Conservation (phyloP, 495 filamentous ascomycete species). For the Neurospora sp. region DNA sequence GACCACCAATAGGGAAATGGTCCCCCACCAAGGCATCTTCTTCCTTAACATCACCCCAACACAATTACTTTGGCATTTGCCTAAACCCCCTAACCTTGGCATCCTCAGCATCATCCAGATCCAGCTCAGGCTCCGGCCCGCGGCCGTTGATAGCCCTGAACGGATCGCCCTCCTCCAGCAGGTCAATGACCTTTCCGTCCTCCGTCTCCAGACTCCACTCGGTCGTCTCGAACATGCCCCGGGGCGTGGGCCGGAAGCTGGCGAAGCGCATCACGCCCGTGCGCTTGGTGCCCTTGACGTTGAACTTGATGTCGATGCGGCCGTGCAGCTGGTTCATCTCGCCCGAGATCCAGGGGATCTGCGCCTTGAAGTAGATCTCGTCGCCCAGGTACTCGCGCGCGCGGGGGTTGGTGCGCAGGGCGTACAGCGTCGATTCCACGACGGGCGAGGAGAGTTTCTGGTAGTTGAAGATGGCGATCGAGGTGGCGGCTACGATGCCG, state of each 20-base stretch:
- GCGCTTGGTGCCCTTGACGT: slow-evolving; percentile 71
- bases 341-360: slow-evolving; percentile 88
- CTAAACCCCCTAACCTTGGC: slow-evolving; percentile 30
- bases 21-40: not conserved
- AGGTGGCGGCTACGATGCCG: slow-evolving; percentile 49
- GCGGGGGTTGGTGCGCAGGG: slow-evolving; percentile 65
- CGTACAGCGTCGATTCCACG: slow-evolving; percentile 78
- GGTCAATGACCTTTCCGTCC: slow-evolving; percentile 54
- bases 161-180: slow-evolving; percentile 57
- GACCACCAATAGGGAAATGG: not conserved
- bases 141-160: slow-evolving; percentile 37
- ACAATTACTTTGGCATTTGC: slow-evolving; percentile 26
- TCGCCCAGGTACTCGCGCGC: slow-evolving; percentile 75
- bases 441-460: slow-evolving; percentile 79
- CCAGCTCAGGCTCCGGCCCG: not conserved
- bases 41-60: slow-evolving; percentile 5
- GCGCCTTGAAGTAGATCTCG: slow-evolving; percentile 80
- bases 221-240: slow-evolving; percentile 63
- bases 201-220: slow-evolving; percentile 66
- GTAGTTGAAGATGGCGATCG: slow-evolving; percentile 94
- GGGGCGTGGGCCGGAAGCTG: slow-evolving; percentile 60
- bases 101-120: slow-evolving; percentile 23
- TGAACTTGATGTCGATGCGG: slow-evolving; percentile 75
- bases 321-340: slow-evolving; percentile 93
- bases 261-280: slow-evolving; percentile 71